Evolutionary conservation across 2,329 filamentous ascomycete species (phyloP).

Genomic region (Capronia epimyces): DNA sequence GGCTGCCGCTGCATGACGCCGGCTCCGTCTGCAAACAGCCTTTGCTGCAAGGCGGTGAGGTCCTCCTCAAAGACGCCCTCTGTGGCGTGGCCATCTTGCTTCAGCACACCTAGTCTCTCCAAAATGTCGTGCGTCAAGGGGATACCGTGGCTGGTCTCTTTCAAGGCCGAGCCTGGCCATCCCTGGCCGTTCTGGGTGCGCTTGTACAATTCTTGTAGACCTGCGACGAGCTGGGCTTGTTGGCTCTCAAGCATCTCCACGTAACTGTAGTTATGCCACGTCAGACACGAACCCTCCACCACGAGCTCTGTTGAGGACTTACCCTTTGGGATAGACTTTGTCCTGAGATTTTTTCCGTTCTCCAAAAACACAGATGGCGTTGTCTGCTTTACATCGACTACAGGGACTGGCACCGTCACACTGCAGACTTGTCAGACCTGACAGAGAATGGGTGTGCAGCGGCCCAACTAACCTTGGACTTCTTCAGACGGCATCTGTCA

Average conservation of each 20-base stretch:
- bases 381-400: slow-evolving; percentile 58
- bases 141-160: slow-evolving; percentile 48
- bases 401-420: slow-evolving; percentile 60
- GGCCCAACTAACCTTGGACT: slow-evolving; percentile 53
- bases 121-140: slow-evolving; percentile 61
- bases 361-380: slow-evolving; percentile 60
- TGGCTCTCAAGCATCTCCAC: slow-evolving; percentile 64
- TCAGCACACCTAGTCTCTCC: slow-evolving; percentile 53
- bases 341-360: slow-evolving; percentile 62
- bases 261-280: slow-evolving; percentile 41
- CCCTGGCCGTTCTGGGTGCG: slow-evolving; percentile 48
- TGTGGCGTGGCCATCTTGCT: slow-evolving; percentile 44
- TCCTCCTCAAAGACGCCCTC: slow-evolving; percentile 57
- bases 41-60: slow-evolving; percentile 50
- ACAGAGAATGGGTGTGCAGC: not conserved
- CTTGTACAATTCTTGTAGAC: slow-evolving; percentile 56
- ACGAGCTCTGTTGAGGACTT: slow-evolving; percentile 34
- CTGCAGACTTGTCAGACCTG: slow-evolving; percentile 30
- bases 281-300: not conserved
- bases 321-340: slow-evolving; percentile 65
- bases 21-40: slow-evolving; percentile 50
- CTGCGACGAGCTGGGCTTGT: slow-evolving; percentile 57
- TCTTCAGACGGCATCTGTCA: slow-evolving; percentile 61
- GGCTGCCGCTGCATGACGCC: slow-evolving; percentile 49
- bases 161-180: slow-evolving; percentile 53